Evolutionary conservation across 2,329 filamentous ascomycete genomes (phyloP), one percentile per base, ranked within the genome.

Genomic region (Xylariaceae sp.): DNA sequence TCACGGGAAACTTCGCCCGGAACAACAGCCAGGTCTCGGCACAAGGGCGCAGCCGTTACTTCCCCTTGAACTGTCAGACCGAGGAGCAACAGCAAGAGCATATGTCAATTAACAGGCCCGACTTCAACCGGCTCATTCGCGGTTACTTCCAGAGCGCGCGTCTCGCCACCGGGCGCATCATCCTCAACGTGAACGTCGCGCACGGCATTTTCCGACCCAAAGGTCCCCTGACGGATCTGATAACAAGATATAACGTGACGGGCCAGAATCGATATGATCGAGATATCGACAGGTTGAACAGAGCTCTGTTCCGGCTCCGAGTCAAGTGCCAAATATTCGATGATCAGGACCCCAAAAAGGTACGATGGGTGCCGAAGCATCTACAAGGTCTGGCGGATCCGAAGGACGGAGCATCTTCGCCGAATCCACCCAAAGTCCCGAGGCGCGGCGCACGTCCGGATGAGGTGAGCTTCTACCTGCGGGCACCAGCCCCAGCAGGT

Each of bases 141-240:
- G 82, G 82, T 1, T 84, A 80, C 64, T 83, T 83, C 58, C 80
- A 82, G 66, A 83, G 81, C 37, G 75, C 79, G 2, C 79, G 82
- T 4, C 73, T 81, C 0, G 78, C 78, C 0, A 85, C 82, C 0
- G 81, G 80, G 1, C 74, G 80, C 0, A 65, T 85, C 1, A 74
- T 85, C 0, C 71, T 85, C 30, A 85, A 85, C 61, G 74, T 75
- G 51, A 84, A 85, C 58, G 78, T 83, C 8, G 79, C 79, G 0
- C 78, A 83, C 62, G 79, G 77, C 2, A 75, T 83, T 15, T 85
- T 85, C 68, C 78, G 76, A 9, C 67, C 72, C 2, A 63, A 70
- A 1, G 75, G 78, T 1, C 61, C 60, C 0, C 63, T 82, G 2
- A 63, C 65, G 0, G 61, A 72, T 0, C 62, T 81, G 3, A 76